Evolutionary conservation across 768 basidiomycete genomes (phyloP), one percentile per base, ranked within the genome.

Genomic region (Tricholoma bakamatsutake): DNA sequence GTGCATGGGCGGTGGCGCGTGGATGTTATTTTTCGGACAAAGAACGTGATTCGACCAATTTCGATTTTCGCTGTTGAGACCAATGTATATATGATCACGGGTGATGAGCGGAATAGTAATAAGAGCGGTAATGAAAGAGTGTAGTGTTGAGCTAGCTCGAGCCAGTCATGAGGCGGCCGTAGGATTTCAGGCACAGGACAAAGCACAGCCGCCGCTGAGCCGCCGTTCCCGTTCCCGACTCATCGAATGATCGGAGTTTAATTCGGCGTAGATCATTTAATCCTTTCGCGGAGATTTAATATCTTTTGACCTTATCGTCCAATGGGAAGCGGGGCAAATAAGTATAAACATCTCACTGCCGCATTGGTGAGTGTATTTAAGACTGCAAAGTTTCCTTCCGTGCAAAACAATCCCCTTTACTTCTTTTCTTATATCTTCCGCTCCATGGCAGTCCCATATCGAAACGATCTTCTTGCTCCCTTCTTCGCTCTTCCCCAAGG

Each of bases 401-500:
- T 62, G 54, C 55, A 56, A 51, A 60, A 50, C 52, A 60, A 66
- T 57, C 52, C 53, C 31, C 50, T 42, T 18, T 9, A 4, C 10
- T 17, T 54, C 61, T 55, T 57, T 17, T 54, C 61, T 55, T 57
- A 50, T 55, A 34, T 34, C 31, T 57, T 30, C 52, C 39, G 50
- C 54, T 54, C 55, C 56, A 67, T 66, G 61, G 64, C 75, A 56
- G 64, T 74, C 66, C 60, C 61, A 13, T 90, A 90, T 76, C 81
- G 70, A 69, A 89, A 88, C 74, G 90, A 93, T 63, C 85, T 98
- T 61, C 88, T 97, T 67, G 84, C 87, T 28, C 93, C 89, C 68
- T 98, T 80, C 78, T 88, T 97, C 65, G 81, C 85, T 59, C 86
- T 99, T 57, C 78, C 83, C 63, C 96, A 98, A 73, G 93, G 93